Percentiles rank a stretch among this genome's conserved stretches.
These are phyloP conservation scores for Aspergillus sp. DNA, from an alignment of 2,329 filamentous ascomycete species.

Conservation along the genomic window DNA sequence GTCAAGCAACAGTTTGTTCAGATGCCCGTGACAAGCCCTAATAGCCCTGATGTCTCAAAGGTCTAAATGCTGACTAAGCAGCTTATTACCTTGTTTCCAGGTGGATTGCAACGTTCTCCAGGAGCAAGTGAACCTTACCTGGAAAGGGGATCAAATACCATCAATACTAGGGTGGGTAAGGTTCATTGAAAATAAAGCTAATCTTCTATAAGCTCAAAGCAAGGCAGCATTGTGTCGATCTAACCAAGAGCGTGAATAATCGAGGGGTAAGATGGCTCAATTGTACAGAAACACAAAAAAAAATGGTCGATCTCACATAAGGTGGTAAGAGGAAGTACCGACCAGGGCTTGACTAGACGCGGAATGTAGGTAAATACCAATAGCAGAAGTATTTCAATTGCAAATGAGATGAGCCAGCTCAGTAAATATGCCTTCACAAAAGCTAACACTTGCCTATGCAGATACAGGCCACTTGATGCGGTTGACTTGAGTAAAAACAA, in stretches of 20 bases:
- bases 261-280: background rate
- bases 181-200: background rate
- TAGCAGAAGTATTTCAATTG: background rate
- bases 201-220: background rate
- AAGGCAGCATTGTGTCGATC: background rate
- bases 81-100: background rate
- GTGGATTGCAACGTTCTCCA: too few species aligned
- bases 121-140: too few species aligned
- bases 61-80: conserved; percentile 5
- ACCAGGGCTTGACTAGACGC: too few species aligned
- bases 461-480: conserved; percentile 13
- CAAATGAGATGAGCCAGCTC: conserved; percentile 24
- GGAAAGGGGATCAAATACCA: too few species aligned
- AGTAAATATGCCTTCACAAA: conserved; percentile 18
- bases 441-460: conserved; percentile 14
- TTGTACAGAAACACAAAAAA: background rate
- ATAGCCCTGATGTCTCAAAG: background rate
- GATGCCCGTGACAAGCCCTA: too few species aligned
- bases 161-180: too few species aligned
- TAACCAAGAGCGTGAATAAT: background rate
- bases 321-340: background rate
- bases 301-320: background rate
- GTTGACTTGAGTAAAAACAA: conserved; percentile 3
- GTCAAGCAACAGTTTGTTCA: too few species aligned
- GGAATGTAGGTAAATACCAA: background rate